A percentile compares a stretch with the other conserved stretches of the same genome.
phyloP scores from a whole-genome alignment of 2,329 filamentous ascomycete genomes.

The Pestalotiopsis sp. region DNA sequence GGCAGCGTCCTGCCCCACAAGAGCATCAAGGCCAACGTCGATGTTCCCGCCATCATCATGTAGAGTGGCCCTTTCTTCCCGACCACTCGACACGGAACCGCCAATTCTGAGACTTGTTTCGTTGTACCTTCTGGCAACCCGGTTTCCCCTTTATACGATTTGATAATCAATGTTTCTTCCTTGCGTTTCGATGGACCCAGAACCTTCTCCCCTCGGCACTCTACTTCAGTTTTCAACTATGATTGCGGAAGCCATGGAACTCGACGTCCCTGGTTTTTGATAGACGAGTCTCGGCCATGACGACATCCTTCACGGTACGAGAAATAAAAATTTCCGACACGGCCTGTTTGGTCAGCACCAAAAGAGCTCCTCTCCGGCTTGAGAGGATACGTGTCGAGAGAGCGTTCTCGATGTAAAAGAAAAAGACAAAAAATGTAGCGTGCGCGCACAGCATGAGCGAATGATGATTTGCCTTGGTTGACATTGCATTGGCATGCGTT shows the following conservation, averaged over 20 bases:
- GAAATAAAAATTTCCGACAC: background rate
- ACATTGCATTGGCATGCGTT: conserved; percentile 8
- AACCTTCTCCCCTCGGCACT: conserved; percentile 14
- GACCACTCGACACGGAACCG: background rate
- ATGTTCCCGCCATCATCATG: conserved; percentile 73
- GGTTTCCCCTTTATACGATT: conserved; percentile 13
- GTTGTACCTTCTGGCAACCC: conserved; percentile 15
- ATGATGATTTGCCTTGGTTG: conserved; percentile 9
- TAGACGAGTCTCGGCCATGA: background rate
- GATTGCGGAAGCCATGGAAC: conserved; percentile 12
- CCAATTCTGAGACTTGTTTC: conserved; percentile 7
- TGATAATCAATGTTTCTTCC: conserved; percentile 13
- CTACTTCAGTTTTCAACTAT: conserved; percentile 14
- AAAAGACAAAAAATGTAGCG: background rate
- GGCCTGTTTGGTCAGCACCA: background rate
- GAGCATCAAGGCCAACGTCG: conserved; percentile 98
- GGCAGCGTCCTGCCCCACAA: conserved; percentile 95
- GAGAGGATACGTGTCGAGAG: background rate
- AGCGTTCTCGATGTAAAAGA: background rate
- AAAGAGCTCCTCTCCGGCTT: background rate
- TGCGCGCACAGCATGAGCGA: conserved; percentile 2
- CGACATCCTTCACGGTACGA: background rate
- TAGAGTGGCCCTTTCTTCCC: conserved; percentile 34
- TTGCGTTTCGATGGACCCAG: conserved; percentile 10
- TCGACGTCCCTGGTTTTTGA: background rate